Conservation (phyloP, 495 filamentous ascomycete genomes). For the Aspergillus campestris region DNA sequence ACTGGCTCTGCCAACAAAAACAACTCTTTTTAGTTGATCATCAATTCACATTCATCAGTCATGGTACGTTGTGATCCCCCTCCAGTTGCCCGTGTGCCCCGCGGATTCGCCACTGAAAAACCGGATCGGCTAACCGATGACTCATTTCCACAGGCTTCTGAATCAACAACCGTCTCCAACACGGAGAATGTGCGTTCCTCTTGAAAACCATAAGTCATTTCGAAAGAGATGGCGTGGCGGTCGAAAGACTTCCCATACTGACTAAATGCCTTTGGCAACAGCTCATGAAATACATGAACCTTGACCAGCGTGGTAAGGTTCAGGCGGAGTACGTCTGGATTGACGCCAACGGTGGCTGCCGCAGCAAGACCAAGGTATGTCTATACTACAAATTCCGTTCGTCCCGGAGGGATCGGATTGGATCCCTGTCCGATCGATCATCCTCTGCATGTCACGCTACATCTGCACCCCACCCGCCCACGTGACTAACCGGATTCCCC, state of each 20-base stretch:
- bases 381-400: slow-evolving; percentile 2
- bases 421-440: too few species aligned
- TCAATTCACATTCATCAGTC: slow-evolving; percentile 35
- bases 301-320: slow-evolving; percentile 77
- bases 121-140: slow-evolving; percentile 3
- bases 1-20: slow-evolving; percentile 1
- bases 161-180: slow-evolving; percentile 55
- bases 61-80: slow-evolving; percentile 28
- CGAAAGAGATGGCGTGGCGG: too few species aligned
- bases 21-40: slow-evolving; percentile 21
- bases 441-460: too few species aligned
- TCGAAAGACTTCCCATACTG: slow-evolving; percentile 20
- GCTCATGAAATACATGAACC: slow-evolving; percentile 85
- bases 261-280: slow-evolving; percentile 36
- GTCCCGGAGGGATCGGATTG: slow-evolving; percentile 1
- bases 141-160: slow-evolving; percentile 27
- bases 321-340: slow-evolving; percentile 99
- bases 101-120: not conserved
- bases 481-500: slow-evolving; percentile 17
- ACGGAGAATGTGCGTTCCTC: slow-evolving; percentile 55
- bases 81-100: slow-evolving; percentile 6
- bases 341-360: slow-evolving; percentile 65
- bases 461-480: slow-evolving; percentile 27
- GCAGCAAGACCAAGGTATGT: slow-evolving; percentile 88
- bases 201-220: slow-evolving; percentile 9